A percentile compares a stretch with the other conserved stretches of the same genome.
These are phyloP conservation scores for Globisporangium lucens DNA, from an alignment of 352 stramenopile genomes.

Conservation along the genomic window DNA sequence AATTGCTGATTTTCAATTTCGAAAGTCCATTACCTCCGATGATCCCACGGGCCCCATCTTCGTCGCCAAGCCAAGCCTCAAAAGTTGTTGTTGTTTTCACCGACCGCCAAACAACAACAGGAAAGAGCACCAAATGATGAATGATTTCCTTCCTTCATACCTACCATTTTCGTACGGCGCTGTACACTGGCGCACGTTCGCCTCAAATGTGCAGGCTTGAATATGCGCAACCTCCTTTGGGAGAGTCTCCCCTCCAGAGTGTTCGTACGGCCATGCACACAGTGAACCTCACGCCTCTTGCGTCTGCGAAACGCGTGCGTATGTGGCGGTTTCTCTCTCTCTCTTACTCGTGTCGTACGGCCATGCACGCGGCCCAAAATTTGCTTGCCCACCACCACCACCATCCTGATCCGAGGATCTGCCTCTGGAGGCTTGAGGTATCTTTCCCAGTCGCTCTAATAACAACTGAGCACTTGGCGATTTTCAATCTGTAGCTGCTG, in stretches of 20 bases:
- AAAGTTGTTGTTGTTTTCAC: neutral
- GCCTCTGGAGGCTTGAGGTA: too few species aligned
- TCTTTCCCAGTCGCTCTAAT: neutral
- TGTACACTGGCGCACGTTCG: neutral
- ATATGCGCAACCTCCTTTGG: neutral
- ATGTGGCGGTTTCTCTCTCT: neutral
- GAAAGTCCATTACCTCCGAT: neutral
- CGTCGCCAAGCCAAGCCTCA: neutral
- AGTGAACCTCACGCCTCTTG: neutral
- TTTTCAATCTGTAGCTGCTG: too few species aligned
- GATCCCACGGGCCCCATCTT: neutral
- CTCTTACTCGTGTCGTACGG: neutral
- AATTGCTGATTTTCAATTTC: neutral
- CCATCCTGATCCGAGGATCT: neutral
- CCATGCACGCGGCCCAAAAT: constrained; percentile 3
- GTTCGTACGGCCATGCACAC: constrained; percentile 5
- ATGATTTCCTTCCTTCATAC: neutral
- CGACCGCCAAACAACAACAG: neutral
- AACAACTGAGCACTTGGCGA: neutral
- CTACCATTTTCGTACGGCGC: neutral
- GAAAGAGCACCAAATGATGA: neutral
- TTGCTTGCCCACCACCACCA: neutral
- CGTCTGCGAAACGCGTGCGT: neutral
- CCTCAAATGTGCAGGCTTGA: neutral
- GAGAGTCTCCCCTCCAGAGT: neutral